Base-by-base conservation (phyloP, 2,329 filamentous ascomycete genomes). In the Trichoderma afroharzianum region DNA sequence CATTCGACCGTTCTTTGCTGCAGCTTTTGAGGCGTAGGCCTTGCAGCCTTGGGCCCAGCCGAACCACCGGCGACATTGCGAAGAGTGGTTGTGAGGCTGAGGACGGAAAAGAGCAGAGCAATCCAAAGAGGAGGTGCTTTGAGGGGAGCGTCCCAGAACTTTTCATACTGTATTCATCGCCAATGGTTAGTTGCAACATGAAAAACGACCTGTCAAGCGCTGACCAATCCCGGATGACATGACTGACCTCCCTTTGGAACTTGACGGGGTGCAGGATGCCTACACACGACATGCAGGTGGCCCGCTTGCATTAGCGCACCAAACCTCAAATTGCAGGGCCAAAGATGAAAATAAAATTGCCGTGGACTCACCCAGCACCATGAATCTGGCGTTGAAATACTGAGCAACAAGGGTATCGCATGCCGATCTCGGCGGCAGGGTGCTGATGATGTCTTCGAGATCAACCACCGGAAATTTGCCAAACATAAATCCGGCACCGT, bases 81-180 rank as follows among this genome's bases (percentile, higher is more conserved):
- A 15, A 68, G 53, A 39, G 32, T 11, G 6, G 33, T 68, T 5
- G 64, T 58, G 4, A 58, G n/a, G 26, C 64, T 68, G 6, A 68
- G 33, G 8, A 68, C 53, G 11, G 64, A 32, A 33, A 68, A 43
- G 5, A 68, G 33, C 7, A 68, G 64, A 15, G 53, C 24, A 30
- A 68, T 43, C 64, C 64, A 68, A 7, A 68, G 53, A 7, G 53
- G 64, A 21, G 64, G 64, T 11, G 64, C 64, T 11, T 68, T 58
- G 18, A 32, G 4, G 5, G 64, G 64, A 28, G 64, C 53, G 18
- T 58, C 64, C 64, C 64, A 68, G 53, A 68, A 68, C 15, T 32
- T 68, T 18, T 68, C 64, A 32, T 68, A 68, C 64, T 68, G 9
- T 3, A 32, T 21, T 9, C 3, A 26, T n/a, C 47, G 3, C 1